Percentiles rank a stretch among this genome's conserved stretches.
Evolutionary conservation across 768 basidiomycete genomes (phyloP).

Genomic region (Daedaleopsis sinensis): DNA sequence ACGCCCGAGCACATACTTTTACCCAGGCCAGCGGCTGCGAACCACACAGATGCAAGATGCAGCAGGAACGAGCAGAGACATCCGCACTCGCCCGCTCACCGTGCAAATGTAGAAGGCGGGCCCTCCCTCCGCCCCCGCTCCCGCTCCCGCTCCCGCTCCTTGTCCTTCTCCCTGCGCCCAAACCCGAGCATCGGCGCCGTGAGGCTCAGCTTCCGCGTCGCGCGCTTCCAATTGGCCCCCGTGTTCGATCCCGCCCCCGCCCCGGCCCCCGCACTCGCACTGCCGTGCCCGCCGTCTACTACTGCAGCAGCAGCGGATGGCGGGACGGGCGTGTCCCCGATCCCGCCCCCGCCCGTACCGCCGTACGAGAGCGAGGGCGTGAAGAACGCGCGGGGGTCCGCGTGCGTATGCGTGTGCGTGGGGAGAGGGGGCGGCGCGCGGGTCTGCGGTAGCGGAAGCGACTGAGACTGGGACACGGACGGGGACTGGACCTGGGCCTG

Average conservation of each 20-base stretch:
- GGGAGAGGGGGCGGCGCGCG: no score
- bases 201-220: constrained; percentile 71
- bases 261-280: constrained; percentile 13
- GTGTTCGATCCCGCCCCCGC: not conserved
- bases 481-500: not conserved
- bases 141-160: constrained; percentile 40
- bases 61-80: no score
- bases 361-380: constrained; percentile 16
- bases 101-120: not conserved
- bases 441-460: not conserved
- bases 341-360: constrained; percentile 14
- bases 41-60: no score
- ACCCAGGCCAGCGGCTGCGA: not conserved
- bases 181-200: constrained; percentile 60
- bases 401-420: not conserved
- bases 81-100: not conserved
- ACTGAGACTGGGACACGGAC: not conserved
- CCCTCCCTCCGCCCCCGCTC: constrained; percentile 47
- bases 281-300: constrained; percentile 10
- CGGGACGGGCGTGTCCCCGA: constrained; percentile 17
- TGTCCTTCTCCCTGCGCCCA: constrained; percentile 56
- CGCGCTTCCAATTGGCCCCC: constrained; percentile 37
- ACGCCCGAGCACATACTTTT: not conserved
- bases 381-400: not conserved
- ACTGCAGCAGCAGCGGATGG: constrained; percentile 1